phyloP scores from a whole-genome alignment of 1,284 basidiomycete genomes.

The Exsudoporus floridanus region DNA sequence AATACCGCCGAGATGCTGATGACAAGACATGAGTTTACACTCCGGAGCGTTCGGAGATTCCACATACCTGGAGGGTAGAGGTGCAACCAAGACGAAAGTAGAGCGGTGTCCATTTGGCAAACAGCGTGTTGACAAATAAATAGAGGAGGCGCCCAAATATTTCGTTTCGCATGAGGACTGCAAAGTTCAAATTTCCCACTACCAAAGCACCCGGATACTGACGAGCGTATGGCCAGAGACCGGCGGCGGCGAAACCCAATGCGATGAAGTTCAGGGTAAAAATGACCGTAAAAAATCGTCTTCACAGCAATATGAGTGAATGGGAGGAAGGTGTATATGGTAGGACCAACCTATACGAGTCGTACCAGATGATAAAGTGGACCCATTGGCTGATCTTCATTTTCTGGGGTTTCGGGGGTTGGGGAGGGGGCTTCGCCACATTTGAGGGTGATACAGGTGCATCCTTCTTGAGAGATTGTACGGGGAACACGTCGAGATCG shows the following conservation, averaged over 20 bases:
- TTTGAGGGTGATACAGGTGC: slow-evolving; percentile 33
- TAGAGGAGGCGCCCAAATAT: slow-evolving; percentile 57
- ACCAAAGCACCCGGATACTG: slow-evolving; percentile 62
- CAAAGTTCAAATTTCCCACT: slow-evolving; percentile 51
- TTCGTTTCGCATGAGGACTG: slow-evolving; percentile 57
- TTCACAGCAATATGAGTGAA: slow-evolving; percentile 27
- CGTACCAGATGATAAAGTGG: slow-evolving; percentile 63
- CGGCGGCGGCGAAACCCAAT: slow-evolving; percentile 59
- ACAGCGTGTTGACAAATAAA: slow-evolving; percentile 48
- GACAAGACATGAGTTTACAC: slow-evolving; percentile 12
- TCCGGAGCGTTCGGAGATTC: not conserved
- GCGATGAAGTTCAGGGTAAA: slow-evolving; percentile 60
- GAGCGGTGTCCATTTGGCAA: slow-evolving; percentile 74
- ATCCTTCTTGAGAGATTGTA: slow-evolving; percentile 43
- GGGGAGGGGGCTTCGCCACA: slow-evolving; percentile 23
- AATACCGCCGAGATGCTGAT: slow-evolving; percentile 72
- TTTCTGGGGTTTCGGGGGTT: slow-evolving; percentile 35
- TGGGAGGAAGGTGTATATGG: no score
- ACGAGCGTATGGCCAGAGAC: slow-evolving; percentile 61
- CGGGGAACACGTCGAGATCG: slow-evolving; percentile 33
- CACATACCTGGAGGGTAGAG: slow-evolving; percentile 59
- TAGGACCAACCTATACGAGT: slow-evolving; percentile 55
- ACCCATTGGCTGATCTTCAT: slow-evolving; percentile 57
- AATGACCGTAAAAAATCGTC: slow-evolving; percentile 64
- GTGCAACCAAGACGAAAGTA: slow-evolving; percentile 70